Evolutionary conservation across 192 early-diverging fungal genomes (phyloP).

Genomic region (Nowakowskiella sp.): DNA sequence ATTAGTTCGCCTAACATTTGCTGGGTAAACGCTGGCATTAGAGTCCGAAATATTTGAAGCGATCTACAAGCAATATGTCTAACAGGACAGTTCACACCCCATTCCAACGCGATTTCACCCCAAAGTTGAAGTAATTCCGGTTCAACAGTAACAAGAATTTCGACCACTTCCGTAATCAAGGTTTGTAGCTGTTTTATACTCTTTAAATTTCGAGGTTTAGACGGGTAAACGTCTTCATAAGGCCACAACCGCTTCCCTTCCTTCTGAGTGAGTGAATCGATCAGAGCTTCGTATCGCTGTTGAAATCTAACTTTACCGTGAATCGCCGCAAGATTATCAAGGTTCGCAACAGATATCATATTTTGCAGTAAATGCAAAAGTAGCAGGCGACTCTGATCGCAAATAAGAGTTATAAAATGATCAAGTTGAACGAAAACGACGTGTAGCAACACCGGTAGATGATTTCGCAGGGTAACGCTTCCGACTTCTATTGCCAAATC

Average conservation of each 20-base stretch:
- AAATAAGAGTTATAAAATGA: conserved; percentile 63
- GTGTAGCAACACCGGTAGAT: conserved; percentile 67
- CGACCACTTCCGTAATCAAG: conserved; percentile 36
- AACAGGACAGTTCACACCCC: conserved; percentile 77
- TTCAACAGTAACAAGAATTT: conserved; percentile 34
- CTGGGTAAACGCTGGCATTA: conserved; percentile 63
- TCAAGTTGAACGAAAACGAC: conserved; percentile 77
- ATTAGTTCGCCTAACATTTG: conserved; percentile 72
- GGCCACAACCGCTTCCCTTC: conserved; percentile 72
- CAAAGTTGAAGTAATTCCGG: conserved; percentile 42
- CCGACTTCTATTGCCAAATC: conserved; percentile 73
- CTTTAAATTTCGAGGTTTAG: conserved; percentile 31
- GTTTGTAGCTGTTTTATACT: conserved; percentile 21
- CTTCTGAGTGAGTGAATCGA: conserved; percentile 44
- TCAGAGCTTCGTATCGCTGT: conserved; percentile 32
- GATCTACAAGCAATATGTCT: conserved; percentile 82
- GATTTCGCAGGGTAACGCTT: conserved; percentile 39
- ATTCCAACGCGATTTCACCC: conserved; percentile 71
- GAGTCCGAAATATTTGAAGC: conserved; percentile 68
- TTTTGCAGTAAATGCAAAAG: conserved; percentile 72
- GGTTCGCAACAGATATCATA: conserved; percentile 41
- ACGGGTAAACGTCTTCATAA: conserved; percentile 66
- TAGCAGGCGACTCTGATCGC: conserved; percentile 65
- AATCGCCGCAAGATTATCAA: conserved; percentile 40
- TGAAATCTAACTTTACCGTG: conserved; percentile 44